phyloP scores from a whole-genome alignment of 768 basidiomycete species.

The Trametopsis cervina region DNA sequence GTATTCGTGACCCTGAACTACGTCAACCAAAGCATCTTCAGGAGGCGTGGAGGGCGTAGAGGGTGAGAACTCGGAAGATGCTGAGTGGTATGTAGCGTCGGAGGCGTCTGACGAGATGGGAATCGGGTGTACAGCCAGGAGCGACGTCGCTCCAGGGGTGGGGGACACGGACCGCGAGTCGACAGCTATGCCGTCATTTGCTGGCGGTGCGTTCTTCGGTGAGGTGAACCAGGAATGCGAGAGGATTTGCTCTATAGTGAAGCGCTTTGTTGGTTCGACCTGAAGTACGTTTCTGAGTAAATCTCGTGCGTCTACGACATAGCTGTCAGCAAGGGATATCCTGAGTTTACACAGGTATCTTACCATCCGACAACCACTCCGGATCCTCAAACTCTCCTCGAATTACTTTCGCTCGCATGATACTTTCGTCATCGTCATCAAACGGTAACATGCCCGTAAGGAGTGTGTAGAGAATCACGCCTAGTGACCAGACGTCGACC shows the following conservation, averaged over 20 bases:
- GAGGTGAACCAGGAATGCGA: slow-evolving; percentile 76
- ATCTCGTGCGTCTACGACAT: slow-evolving; percentile 68
- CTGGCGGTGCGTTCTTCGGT: slow-evolving; percentile 13
- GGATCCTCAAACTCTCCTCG: slow-evolving; percentile 87
- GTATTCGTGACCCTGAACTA: slow-evolving; percentile 16
- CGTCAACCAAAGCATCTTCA: slow-evolving; percentile 24
- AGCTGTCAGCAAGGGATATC: not conserved
- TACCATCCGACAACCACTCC: slow-evolving; percentile 85
- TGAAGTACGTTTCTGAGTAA: slow-evolving; percentile 73
- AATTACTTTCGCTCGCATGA: slow-evolving; percentile 83
- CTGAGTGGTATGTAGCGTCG: slow-evolving; percentile 45
- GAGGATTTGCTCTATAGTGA: slow-evolving; percentile 80
- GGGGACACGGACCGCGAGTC: slow-evolving; percentile 29
- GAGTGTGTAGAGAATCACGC: slow-evolving; percentile 85
- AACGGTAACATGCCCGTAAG: slow-evolving; percentile 88
- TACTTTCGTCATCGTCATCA: slow-evolving; percentile 79
- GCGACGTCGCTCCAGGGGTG: slow-evolving; percentile 21
- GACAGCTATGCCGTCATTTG: no score
- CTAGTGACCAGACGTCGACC: slow-evolving; percentile 94
- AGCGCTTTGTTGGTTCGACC: slow-evolving; percentile 68
- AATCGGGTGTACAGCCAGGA: slow-evolving; percentile 23
- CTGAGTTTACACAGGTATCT: slow-evolving; percentile 11
- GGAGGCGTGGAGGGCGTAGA: slow-evolving; percentile 57
- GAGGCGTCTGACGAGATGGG: slow-evolving; percentile 42
- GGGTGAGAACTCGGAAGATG: slow-evolving; percentile 41